Percentiles rank a stretch among this genome's conserved stretches.
Conservation (phyloP, 2,329 filamentous ascomycete genomes). For the Arthroderma sp. region DNA sequence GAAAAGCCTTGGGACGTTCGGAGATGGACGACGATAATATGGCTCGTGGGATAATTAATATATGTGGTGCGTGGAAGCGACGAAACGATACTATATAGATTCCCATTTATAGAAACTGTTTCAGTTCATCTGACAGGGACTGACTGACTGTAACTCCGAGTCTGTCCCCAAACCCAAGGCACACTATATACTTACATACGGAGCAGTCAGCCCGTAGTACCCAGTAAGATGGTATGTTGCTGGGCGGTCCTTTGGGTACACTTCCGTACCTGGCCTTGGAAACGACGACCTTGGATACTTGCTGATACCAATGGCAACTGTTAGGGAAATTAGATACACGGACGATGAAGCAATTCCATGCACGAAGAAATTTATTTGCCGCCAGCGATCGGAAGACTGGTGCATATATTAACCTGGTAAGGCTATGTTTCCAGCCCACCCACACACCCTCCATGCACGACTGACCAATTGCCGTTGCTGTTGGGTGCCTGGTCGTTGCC, state of each 20-base stretch:
- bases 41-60: neutral
- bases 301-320: neutral
- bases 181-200: no score
- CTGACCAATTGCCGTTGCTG: neutral
- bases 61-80: neutral
- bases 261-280: neutral
- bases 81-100: neutral
- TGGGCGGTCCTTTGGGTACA: neutral
- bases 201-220: neutral
- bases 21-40: neutral
- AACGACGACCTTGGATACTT: neutral
- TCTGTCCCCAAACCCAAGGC: no score
- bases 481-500: neutral
- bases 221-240: neutral
- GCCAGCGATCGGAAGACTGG: neutral
- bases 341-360: neutral
- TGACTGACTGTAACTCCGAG: neutral
- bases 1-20: neutral
- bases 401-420: neutral
- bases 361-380: neutral
- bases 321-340: neutral
- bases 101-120: conserved; percentile 1
- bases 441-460: neutral
- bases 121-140: neutral
- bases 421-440: neutral